Conservation (phyloP, 2,329 filamentous ascomycete genomes). For the Beauveria asiatica region DNA sequence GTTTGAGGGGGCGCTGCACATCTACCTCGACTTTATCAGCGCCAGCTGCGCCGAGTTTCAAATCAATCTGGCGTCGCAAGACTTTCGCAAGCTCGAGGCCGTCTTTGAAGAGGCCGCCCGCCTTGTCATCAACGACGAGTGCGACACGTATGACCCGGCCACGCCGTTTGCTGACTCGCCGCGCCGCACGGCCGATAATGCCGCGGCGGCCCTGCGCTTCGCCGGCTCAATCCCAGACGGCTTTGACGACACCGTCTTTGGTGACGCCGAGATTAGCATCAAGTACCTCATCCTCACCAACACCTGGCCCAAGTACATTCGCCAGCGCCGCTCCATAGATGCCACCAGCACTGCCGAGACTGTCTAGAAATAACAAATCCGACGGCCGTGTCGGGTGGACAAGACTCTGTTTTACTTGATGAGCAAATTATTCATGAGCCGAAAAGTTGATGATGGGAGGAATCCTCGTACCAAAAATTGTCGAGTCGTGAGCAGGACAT, state of each 20-base stretch:
- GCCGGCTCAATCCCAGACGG: conserved; percentile 38
- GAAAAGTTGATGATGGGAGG: neutral
- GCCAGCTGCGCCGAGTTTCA: conserved; percentile 55
- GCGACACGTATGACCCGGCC: conserved; percentile 29
- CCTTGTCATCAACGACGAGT: conserved; percentile 32
- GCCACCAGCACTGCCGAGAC: conserved; percentile 10
- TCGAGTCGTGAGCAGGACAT: neutral
- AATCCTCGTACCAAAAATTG: neutral
- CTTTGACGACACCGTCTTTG: conserved; percentile 50
- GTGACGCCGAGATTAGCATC: conserved; percentile 50
- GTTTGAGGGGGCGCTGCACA: conserved; percentile 50
- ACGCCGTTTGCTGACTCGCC: conserved; percentile 33
- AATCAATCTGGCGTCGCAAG: conserved; percentile 53
- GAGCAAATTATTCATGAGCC: neutral
- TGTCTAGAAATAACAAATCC: neutral
- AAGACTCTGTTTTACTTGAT: neutral
- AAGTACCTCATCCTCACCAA: conserved; percentile 62
- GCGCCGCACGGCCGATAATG: conserved; percentile 16
- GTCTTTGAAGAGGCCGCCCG: conserved; percentile 49
- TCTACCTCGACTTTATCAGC: conserved; percentile 55
- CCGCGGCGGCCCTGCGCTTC: conserved; percentile 21
- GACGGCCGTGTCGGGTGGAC: neutral
- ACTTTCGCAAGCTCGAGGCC: conserved; percentile 43
- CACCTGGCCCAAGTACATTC: conserved; percentile 57
- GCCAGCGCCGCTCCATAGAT: conserved; percentile 26